phyloP scores from a whole-genome alignment of 805 yeast species.

The Saccharomyces paradoxus region DNA sequence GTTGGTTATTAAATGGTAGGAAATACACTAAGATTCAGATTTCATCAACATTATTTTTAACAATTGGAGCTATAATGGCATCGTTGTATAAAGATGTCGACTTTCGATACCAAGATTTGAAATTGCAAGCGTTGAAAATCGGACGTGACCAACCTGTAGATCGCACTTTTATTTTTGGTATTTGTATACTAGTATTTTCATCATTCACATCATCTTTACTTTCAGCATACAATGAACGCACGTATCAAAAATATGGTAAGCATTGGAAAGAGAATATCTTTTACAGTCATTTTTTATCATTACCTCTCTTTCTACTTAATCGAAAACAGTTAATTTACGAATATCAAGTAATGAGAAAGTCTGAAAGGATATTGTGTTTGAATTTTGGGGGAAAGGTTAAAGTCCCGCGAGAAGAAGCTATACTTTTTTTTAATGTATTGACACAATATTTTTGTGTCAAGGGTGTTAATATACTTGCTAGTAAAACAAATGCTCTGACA shows the following conservation, averaged over 20 bases:
- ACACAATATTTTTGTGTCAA: constrained; percentile 57
- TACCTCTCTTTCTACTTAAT: constrained; percentile 44
- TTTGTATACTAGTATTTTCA: constrained; percentile 33
- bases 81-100: constrained; percentile 29
- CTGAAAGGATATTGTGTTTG: constrained; percentile 8
- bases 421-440: constrained; percentile 36
- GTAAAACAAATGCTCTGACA: constrained; percentile 52
- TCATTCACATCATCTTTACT: constrained; percentile 45
- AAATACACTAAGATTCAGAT: constrained; percentile 41
- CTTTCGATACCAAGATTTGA: constrained; percentile 8
- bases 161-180: constrained; percentile 18
- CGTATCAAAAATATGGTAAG: constrained; percentile 42
- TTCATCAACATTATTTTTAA: constrained; percentile 41
- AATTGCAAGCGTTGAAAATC: neutral
- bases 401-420: constrained; percentile 14
- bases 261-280: constrained; percentile 62
- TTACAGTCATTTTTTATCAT: constrained; percentile 47
- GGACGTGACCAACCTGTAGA: constrained; percentile 2
- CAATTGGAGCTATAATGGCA: constrained; percentile 47
- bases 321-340: constrained; percentile 27
- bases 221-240: constrained; percentile 49
- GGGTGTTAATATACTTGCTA: constrained; percentile 59
- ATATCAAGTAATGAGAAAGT: constrained; percentile 17
- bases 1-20: constrained; percentile 40
- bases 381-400: constrained; percentile 4